Conservation (phyloP, 192 early-diverging fungal species). For the Backusella liffmaniae region DNA sequence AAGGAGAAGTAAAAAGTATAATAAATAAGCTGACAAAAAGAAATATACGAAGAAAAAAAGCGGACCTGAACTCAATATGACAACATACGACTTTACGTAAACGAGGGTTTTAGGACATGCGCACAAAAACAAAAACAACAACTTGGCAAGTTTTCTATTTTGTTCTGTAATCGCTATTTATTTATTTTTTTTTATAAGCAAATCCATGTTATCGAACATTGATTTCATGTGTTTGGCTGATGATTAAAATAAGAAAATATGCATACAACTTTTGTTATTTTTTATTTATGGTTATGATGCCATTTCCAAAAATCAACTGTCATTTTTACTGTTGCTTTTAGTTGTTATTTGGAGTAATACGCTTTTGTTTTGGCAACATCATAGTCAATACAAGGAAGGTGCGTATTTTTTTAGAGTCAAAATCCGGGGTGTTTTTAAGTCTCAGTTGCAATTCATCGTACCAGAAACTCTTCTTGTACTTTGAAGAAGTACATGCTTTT, state of each 20-base stretch:
- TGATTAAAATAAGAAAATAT: neutral
- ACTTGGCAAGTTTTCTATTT: slow-evolving; percentile 3
- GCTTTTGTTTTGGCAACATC: neutral
- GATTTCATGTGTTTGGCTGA: neutral
- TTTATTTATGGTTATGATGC: neutral
- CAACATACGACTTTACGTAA: neutral
- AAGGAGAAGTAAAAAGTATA: neutral
- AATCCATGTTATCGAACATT: neutral
- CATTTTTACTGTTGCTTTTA: neutral
- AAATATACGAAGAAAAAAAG: neutral
- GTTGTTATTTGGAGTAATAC: neutral
- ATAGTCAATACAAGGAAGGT: neutral
- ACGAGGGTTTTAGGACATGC: neutral
- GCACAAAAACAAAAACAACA: neutral
- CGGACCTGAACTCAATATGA: neutral
- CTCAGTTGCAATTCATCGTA: neutral
- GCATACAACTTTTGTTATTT: neutral
- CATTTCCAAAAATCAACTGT: neutral
- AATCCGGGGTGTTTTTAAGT: neutral
- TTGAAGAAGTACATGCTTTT: neutral
- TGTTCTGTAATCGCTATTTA: neutral
- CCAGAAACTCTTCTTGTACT: too few relatives aligned
- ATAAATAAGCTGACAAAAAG: neutral
- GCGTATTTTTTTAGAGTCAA: neutral
- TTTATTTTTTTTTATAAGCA: neutral